These are phyloP conservation scores for Moricandia arvensis DNA, from an alignment of 345 rosid genomes.

Conservation along the genomic window DNA sequence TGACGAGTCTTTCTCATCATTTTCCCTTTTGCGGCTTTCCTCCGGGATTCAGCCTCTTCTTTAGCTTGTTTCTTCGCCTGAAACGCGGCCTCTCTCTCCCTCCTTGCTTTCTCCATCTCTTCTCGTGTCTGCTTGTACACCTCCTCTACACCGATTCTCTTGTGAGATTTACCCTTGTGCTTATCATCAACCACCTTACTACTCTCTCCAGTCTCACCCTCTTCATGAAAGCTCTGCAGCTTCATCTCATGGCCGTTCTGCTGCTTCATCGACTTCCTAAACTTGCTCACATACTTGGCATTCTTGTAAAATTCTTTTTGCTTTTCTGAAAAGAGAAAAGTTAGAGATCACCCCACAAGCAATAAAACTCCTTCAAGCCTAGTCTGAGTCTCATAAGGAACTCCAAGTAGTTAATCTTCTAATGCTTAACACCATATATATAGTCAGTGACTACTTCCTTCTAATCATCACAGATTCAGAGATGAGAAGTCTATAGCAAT, in stretches of 20 bases:
- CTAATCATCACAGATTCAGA: no score
- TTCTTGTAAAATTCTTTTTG: not conserved
- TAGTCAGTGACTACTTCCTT: not conserved
- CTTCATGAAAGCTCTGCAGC: not conserved
- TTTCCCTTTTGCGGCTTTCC: conserved; percentile 61
- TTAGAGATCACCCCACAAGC: not conserved
- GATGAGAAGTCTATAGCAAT: no score
- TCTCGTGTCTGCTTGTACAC: conserved; percentile 65
- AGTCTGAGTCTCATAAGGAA: not conserved
- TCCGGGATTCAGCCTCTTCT: conserved; percentile 64
- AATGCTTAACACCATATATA: not conserved
- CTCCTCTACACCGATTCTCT: conserved; percentile 40
- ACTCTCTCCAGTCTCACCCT: not conserved
- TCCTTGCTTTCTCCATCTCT: conserved; percentile 65
- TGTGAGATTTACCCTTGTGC: not conserved
- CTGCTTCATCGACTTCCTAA: not conserved
- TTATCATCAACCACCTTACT: not conserved
- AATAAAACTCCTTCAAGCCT: not conserved
- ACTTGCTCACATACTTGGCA: not conserved
- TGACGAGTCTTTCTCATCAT: conserved; percentile 71
- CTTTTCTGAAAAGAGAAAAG: not conserved
- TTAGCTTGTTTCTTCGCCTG: conserved; percentile 66
- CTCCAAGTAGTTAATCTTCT: not conserved
- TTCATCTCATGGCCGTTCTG: not conserved
- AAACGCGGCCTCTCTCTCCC: conserved; percentile 56